phyloP scores from a whole-genome alignment of 306 rosid genomes.

The Luffa aegyptiaca region DNA sequence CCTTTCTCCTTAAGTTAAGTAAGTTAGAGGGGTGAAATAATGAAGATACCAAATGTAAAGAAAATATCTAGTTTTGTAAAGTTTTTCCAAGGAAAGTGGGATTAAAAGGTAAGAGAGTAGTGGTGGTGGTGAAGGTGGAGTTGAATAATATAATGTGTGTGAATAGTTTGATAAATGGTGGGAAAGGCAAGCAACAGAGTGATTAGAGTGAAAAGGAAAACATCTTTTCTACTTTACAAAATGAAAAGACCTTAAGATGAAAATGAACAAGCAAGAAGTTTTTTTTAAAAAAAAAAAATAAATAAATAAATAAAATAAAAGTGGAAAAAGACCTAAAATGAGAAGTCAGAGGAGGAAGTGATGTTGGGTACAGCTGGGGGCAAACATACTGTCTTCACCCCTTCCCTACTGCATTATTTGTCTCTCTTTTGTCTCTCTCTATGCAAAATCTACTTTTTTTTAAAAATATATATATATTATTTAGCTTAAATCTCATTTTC shows the following conservation, averaged over 20 bases:
- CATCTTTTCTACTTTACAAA: not conserved
- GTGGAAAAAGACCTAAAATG: not conserved
- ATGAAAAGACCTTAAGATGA: not conserved
- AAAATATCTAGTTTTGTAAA: not conserved
- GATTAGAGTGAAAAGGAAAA: not conserved
- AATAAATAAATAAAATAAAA: no score
- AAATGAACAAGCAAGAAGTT: no score
- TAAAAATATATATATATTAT: no score
- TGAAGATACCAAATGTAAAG: not conserved
- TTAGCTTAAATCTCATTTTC: no score
- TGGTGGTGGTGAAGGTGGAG: not conserved
- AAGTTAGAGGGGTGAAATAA: not conserved
- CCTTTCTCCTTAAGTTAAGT: no score
- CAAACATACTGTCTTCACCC: not conserved
- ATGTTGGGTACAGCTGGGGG: constrained; percentile 2
- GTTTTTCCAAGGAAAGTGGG: not conserved
- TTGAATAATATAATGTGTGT: not conserved
- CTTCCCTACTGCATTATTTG: not conserved
- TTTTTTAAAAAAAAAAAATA: no score
- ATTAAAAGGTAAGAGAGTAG: not conserved
- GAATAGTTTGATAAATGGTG: not conserved
- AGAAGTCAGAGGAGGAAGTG: not conserved
- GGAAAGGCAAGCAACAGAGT: not conserved
- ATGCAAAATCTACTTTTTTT: no score
- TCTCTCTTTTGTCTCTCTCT: not conserved